Conservation (phyloP, 768 basidiomycete species). For the Pulveroboletus frians region DNA sequence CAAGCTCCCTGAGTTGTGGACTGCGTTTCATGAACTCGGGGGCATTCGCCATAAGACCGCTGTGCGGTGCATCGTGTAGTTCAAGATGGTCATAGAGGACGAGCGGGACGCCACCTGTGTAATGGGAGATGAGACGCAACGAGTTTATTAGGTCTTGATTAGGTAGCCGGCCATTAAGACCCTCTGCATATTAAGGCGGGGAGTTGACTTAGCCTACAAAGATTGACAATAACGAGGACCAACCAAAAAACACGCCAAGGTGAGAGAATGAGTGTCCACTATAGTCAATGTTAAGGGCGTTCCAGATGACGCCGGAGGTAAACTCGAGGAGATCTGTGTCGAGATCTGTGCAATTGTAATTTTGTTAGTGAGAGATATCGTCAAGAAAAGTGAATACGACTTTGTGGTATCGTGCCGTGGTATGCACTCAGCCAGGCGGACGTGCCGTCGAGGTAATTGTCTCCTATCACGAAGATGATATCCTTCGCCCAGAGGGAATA, state of each 20-base stretch:
- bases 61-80: conserved; percentile 35
- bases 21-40: conserved; percentile 41
- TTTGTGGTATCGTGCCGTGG: conserved; percentile 61
- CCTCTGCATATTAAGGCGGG: conserved; percentile 51
- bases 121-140: conserved; percentile 62
- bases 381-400: conserved; percentile 36
- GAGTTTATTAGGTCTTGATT: conserved; percentile 95
- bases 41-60: conserved; percentile 38
- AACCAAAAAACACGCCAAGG: conserved; percentile 91
- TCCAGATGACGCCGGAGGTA: conserved; percentile 90
- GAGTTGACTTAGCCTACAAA: conserved; percentile 3
- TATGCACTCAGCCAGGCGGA: conserved; percentile 89
- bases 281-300: conserved; percentile 90
- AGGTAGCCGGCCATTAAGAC: conserved; percentile 88
- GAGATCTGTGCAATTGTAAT: conserved; percentile 46
- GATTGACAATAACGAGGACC: conserved; percentile 18
- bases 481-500: conserved; percentile 96
- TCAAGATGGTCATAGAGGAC: conserved; percentile 77
- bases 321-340: conserved; percentile 56
- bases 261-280: conserved; percentile 96
- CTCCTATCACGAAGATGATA: conserved; percentile 82
- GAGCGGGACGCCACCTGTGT: conserved; percentile 72
- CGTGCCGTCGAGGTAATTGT: conserved; percentile 85
- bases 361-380: background rate
- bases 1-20: conserved; percentile 45